Percentiles rank a stretch among this genome's conserved stretches.
Evolutionary conservation across 495 filamentous ascomycete species (phyloP).

Genomic region (Xylona heveae): DNA sequence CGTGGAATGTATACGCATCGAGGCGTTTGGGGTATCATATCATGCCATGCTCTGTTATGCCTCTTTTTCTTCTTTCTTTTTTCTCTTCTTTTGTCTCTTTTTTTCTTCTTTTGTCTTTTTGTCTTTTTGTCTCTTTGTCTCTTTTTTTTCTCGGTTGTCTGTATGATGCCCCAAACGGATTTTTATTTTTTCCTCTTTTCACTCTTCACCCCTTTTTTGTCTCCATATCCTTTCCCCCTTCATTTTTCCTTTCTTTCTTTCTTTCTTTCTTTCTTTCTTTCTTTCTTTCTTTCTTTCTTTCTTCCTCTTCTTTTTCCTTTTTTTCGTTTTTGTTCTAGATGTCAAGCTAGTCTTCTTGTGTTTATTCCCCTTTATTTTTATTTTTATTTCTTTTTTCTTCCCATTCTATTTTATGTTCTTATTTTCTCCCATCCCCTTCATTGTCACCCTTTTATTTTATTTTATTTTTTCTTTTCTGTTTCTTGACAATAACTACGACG

Average conservation of each 20-base stretch:
- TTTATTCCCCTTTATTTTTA: constrained; percentile 9
- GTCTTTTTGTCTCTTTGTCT: not conserved
- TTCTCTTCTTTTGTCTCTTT: not conserved
- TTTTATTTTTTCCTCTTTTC: not conserved
- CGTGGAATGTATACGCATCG: not conserved
- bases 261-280: constrained; percentile 3
- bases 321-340: not conserved
- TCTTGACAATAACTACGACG: constrained; percentile 11
- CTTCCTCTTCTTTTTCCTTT: not conserved
- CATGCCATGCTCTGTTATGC: not conserved
- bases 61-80: not conserved
- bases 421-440: constrained; percentile 8
- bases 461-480: constrained; percentile 10
- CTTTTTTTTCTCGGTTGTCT: not conserved
- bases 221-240: not conserved
- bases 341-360: constrained; percentile 21
- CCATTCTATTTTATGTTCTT: constrained; percentile 8
- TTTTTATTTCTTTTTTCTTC: constrained; percentile 7
- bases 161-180: not conserved
- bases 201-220: not conserved
- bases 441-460: constrained; percentile 7
- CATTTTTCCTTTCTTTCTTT: constrained; percentile 2
- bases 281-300: constrained; percentile 2
- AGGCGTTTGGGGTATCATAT: constrained; percentile 1
- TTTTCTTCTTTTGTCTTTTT: not conserved